These are phyloP conservation scores for Peronospora tabacina DNA, from an alignment of 352 stramenopile genomes.

Conservation along the genomic window DNA sequence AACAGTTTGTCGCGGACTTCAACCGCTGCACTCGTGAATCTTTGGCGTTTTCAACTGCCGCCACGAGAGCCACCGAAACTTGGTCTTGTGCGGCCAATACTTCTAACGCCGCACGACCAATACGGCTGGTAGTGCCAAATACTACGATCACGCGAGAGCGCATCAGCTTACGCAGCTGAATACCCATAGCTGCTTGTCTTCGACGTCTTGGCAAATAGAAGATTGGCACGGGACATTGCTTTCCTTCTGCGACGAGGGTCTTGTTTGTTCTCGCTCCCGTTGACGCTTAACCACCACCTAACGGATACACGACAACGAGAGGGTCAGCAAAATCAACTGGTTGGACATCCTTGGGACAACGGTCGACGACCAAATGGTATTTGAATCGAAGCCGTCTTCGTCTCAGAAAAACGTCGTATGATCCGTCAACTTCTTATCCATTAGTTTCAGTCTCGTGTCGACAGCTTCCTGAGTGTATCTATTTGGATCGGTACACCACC, in stretches of 20 bases:
- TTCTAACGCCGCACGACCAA: constrained; percentile 52
- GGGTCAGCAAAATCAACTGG: neutral
- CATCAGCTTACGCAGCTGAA: constrained; percentile 55
- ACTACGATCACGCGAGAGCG: constrained; percentile 58
- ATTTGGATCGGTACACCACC: constrained; percentile 86
- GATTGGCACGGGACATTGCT: constrained; percentile 11
- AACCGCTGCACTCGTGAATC: constrained; percentile 43
- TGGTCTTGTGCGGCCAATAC: constrained; percentile 33
- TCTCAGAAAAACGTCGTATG: constrained; percentile 5
- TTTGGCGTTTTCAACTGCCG: constrained; percentile 47
- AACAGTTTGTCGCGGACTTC: constrained; percentile 48
- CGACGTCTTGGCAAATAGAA: constrained; percentile 3
- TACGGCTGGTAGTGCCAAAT: constrained; percentile 63
- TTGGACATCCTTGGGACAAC: neutral
- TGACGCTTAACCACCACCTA: constrained; percentile 5
- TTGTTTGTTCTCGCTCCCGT: constrained; percentile 4
- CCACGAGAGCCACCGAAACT: constrained; percentile 43
- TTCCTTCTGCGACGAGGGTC: constrained; percentile 23
- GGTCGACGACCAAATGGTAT: constrained; percentile 3
- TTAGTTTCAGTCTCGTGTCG: constrained; percentile 13
- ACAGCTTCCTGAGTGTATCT: constrained; percentile 26
- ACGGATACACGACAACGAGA: constrained; percentile 19
- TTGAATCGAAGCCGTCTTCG: neutral
- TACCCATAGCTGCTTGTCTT: constrained; percentile 32
- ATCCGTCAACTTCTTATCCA: constrained; percentile 22